phyloP scores from a whole-genome alignment of 1,284 basidiomycete genomes.

The Dichomitus squalens region DNA sequence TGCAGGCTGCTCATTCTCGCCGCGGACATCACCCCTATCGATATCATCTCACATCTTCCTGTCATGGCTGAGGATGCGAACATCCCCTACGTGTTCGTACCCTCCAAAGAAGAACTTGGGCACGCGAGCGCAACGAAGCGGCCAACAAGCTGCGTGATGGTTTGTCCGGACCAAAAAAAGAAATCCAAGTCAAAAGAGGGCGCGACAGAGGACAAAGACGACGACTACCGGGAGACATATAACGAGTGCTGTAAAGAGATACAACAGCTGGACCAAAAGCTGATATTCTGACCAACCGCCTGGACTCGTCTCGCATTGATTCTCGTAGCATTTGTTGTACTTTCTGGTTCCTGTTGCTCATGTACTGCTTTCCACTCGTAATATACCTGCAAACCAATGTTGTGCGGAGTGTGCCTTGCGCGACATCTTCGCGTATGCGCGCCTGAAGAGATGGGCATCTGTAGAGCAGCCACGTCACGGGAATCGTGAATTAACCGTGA shows the following conservation, averaged over 20 bases:
- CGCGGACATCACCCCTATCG: conserved; percentile 96
- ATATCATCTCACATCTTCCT: conserved; percentile 97
- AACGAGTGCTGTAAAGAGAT: conserved; percentile 87
- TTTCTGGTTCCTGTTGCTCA: conserved; percentile 11
- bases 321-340: conserved; percentile 17
- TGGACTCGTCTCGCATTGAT: conserved; percentile 8
- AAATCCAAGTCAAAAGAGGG: conserved; percentile 69
- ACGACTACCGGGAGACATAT: conserved; percentile 85
- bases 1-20: conserved; percentile 87
- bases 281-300: conserved; percentile 55
- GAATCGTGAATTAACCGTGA: conserved; percentile 20
- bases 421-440: neutral
- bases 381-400: neutral
- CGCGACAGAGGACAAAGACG: conserved; percentile 66
- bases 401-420: conserved; percentile 9
- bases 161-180: conserved; percentile 79
- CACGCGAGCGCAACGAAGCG: conserved; percentile 96
- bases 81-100: conserved; percentile 90
- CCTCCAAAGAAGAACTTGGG: conserved; percentile 93
- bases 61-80: conserved; percentile 93
- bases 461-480: conserved; percentile 33
- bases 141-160: conserved; percentile 97
- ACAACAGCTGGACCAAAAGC: conserved; percentile 73
- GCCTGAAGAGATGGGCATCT: neutral
- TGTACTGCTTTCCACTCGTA: conserved; percentile 18